Conservation (phyloP, 192 early-diverging fungal genomes). For the Coemansia sp. region DNA sequence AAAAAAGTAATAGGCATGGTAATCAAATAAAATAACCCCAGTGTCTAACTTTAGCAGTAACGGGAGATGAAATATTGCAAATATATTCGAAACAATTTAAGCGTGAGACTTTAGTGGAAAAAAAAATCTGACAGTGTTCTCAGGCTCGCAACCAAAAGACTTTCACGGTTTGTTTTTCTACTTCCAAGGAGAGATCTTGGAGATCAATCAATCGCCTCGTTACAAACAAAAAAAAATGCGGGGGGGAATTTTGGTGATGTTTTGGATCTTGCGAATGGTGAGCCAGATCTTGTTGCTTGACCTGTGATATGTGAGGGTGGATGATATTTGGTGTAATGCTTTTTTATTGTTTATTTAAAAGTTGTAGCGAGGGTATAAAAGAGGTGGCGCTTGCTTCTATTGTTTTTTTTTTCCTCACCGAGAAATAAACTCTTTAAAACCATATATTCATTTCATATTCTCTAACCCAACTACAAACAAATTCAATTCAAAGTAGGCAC, state of each 20-base stretch:
- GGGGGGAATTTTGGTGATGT: background rate
- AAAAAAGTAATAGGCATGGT: background rate
- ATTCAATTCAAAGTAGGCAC: constrained; percentile 7
- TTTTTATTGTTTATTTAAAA: too few species aligned
- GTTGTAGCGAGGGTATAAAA: too few species aligned
- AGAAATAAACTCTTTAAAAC: too few species aligned
- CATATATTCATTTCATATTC: too few species aligned
- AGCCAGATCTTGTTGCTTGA: too few species aligned
- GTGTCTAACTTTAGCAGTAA: constrained; percentile 2
- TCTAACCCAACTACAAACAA: too few species aligned
- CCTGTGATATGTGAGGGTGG: too few species aligned
- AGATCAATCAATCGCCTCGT: background rate
- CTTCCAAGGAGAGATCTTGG: background rate
- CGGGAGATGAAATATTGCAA: background rate
- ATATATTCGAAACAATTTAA: background rate
- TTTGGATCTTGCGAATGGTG: too few species aligned
- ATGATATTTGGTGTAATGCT: too few species aligned
- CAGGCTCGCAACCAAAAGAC: background rate
- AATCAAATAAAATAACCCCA: constrained; percentile 1
- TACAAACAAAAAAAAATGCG: background rate
- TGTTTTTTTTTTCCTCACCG: too few species aligned
- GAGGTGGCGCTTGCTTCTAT: too few species aligned
- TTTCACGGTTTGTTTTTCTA: background rate
- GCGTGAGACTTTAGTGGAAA: background rate
- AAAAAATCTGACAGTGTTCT: background rate